phyloP scores from a whole-genome alignment of 148 eudicot genomes.

The Chenopodium quinoa region DNA sequence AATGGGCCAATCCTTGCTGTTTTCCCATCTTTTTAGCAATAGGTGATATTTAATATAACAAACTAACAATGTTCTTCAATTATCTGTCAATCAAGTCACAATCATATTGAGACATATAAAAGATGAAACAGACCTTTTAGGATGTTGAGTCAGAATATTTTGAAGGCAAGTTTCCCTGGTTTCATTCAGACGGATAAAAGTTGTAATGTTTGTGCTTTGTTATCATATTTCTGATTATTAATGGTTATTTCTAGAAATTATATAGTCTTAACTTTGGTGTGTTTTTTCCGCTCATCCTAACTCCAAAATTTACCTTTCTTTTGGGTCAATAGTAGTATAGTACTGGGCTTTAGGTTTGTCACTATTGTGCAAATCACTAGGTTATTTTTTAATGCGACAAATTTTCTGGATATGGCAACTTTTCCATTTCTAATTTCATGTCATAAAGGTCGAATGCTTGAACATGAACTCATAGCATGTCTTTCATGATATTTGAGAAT shows the following conservation, averaged over 20 bases:
- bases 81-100: not conserved
- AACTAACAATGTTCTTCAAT: not conserved
- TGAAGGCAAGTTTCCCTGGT: not conserved
- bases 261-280: not conserved
- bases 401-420: not conserved
- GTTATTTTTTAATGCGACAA: not conserved
- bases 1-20: not conserved
- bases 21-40: not conserved
- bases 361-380: not conserved
- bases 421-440: not conserved
- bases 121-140: not conserved
- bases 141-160: not conserved
- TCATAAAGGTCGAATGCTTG: not conserved
- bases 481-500: not conserved
- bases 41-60: not conserved
- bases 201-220: not conserved
- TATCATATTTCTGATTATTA: not conserved
- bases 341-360: not conserved
- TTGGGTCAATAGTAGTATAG: too few relatives aligned
- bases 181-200: not conserved
- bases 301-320: not conserved
- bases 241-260: not conserved
- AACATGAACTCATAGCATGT: not conserved
- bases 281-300: not conserved
- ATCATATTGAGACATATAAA: not conserved